Conservation (phyloP, 2,329 filamentous ascomycete genomes). For the Coleophoma eucalyptorum region DNA sequence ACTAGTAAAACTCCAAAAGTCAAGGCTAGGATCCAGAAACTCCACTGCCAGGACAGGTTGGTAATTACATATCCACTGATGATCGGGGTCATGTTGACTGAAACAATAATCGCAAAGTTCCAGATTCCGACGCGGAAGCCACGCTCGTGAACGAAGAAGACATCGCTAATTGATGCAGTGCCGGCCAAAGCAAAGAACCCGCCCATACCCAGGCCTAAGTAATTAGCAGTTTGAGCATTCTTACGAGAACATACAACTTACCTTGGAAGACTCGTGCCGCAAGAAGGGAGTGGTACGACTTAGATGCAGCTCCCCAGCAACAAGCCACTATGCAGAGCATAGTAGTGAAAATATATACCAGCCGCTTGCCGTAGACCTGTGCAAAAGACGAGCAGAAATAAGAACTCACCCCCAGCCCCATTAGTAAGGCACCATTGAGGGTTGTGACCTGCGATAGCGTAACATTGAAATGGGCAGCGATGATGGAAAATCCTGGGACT, state of each 20-base stretch:
- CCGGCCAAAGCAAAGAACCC: slow-evolving; percentile 11
- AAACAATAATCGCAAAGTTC: slow-evolving; percentile 4
- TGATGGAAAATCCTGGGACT: slow-evolving; percentile 8
- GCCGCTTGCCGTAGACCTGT: slow-evolving; percentile 5
- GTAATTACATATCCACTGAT: slow-evolving; percentile 32
- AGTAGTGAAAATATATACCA: slow-evolving; percentile 4
- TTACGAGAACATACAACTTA: neutral
- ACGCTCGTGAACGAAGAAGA: slow-evolving; percentile 11
- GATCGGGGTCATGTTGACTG: slow-evolving; percentile 12
- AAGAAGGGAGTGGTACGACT: slow-evolving; percentile 6
- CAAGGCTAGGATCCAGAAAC: slow-evolving; percentile 9
- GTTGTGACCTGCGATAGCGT: slow-evolving; percentile 6
- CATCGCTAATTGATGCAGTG: slow-evolving; percentile 9
- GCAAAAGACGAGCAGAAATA: slow-evolving; percentile 7
- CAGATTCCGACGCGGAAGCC: slow-evolving; percentile 11
- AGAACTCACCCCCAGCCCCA: slow-evolving; percentile 7
- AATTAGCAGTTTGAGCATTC: neutral
- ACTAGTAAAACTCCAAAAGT: slow-evolving; percentile 33
- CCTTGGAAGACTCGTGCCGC: slow-evolving; percentile 8
- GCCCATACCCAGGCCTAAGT: slow-evolving; percentile 6
- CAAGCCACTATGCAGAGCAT: slow-evolving; percentile 2
- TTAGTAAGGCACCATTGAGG: slow-evolving; percentile 9
- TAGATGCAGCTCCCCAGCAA: slow-evolving; percentile 3
- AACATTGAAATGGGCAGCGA: slow-evolving; percentile 4
- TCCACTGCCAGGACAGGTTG: slow-evolving; percentile 21